Evolutionary conservation across 106 monocot genomes (phyloP).

Genomic region (Dendrobium catenatum): DNA sequence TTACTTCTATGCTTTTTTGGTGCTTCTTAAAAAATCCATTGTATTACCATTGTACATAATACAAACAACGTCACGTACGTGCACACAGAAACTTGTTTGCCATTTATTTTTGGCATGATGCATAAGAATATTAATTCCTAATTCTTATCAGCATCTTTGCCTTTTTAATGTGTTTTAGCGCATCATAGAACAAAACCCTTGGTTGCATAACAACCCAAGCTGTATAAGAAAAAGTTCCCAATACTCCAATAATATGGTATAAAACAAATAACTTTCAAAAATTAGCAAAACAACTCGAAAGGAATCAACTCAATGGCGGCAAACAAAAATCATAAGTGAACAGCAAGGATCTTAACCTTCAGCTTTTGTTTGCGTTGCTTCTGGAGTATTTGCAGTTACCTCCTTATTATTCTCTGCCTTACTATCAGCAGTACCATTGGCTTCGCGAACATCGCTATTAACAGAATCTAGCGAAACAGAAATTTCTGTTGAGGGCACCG

Average conservation of each 20-base stretch:
- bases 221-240: neutral
- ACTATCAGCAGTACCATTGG: neutral
- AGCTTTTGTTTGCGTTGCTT: slow-evolving; percentile 25
- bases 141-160: neutral
- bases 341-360: slow-evolving; percentile 30
- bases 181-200: neutral
- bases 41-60: neutral
- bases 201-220: neutral
- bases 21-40: neutral
- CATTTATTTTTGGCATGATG: neutral
- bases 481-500: neutral
- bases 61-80: neutral
- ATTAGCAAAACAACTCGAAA: neutral
- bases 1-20: neutral
- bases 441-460: neutral
- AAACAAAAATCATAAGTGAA: neutral
- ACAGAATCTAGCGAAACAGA: neutral
- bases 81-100: neutral
- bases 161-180: neutral
- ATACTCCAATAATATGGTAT: neutral
- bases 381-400: slow-evolving; percentile 12
- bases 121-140: neutral
- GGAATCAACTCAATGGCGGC: neutral
- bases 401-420: neutral
- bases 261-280: slow-evolving; percentile 5